Base-by-base conservation (phyloP, 768 basidiomycete species). In the Postia placenta region DNA sequence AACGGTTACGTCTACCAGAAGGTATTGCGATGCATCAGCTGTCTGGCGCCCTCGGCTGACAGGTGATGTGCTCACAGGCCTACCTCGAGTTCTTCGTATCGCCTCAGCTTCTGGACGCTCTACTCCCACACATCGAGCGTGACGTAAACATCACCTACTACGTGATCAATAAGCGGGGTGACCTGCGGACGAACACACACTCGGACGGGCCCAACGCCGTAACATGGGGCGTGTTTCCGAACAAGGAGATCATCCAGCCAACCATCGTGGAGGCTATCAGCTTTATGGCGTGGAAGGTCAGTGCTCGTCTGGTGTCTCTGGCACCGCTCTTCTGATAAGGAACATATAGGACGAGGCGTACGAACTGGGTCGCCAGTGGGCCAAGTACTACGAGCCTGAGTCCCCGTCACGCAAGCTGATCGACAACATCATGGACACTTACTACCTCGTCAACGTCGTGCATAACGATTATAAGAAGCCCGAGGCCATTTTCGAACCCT, bases 131-230 rank as follows among this genome's bases (percentile, higher is more conserved):
- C 48, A 92, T 98, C 57, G 90, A 94, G 61, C 80, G 83, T 15
- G 91, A 96, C 60, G 78, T 79, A 51, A 81, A 85, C 57, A 87
- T 95, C 61, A 97, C 93, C 2, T 99, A 98, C 74, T 95, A 97
- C 60, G 91, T 93, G 42, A 95, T 97, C 67, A 97, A 97, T 78
- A 91, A 87, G 66, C 81, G 84, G 36, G 96, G 96, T 35, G 94
- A 98, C 65, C 73, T 99, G 43, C 81, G 85, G 48, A 97, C 96
- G 42, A 99, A 98, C 73, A 93, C 83, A 14, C 88, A 92, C 58
- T 89, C 86, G 2, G 93, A 96, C 44, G 92, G 94, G 2, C 94
- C 96, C 23, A 97, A 96, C 59, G 94, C 94, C n/a, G 92, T 97
- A 15, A 97, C 94, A 1, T 97, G 94, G 94, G 94, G 94, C 54